Evolutionary conservation across 164 flowering plant species (phyloP).

Genomic region (Malania oleifera): DNA sequence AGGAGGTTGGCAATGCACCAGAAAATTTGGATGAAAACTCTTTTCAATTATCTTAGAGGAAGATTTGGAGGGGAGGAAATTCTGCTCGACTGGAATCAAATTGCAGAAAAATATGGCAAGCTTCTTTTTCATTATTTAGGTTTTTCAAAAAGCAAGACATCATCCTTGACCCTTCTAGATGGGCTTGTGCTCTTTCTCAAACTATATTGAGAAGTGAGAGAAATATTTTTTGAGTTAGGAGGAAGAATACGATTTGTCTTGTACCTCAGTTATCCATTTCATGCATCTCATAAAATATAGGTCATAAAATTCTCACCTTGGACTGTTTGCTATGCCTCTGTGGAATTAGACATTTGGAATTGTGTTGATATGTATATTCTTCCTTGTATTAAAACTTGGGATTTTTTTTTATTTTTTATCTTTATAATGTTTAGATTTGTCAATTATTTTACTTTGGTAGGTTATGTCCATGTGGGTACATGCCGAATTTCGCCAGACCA

Average conservation of each 20-base stretch:
- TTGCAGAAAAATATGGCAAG: constrained; percentile 71
- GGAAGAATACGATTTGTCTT: too few species aligned
- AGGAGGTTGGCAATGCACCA: constrained; percentile 37
- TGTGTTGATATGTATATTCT: neutral
- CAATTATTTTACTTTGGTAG: constrained; percentile 31
- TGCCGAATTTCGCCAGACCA: constrained; percentile 91
- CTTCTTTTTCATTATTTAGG: constrained; percentile 8
- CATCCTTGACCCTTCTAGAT: too few species aligned
- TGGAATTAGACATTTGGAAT: neutral
- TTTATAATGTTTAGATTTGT: neutral
- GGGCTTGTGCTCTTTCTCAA: neutral
- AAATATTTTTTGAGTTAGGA: too few species aligned
- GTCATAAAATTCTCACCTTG: neutral
- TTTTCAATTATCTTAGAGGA: constrained; percentile 32
- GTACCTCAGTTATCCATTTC: too few species aligned
- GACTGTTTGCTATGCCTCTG: neutral
- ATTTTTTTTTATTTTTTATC: neutral
- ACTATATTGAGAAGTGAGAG: too few species aligned
- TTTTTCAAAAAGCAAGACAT: too few species aligned
- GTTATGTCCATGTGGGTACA: constrained; percentile 88
- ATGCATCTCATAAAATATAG: too few species aligned
- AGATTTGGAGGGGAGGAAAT: constrained; percentile 36
- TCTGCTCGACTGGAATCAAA: constrained; percentile 86
- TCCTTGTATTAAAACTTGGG: too few species aligned
- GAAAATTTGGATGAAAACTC: constrained; percentile 33